Conservation (phyloP, 805 yeast genomes). For the Helenozyma baotianmanensis region DNA sequence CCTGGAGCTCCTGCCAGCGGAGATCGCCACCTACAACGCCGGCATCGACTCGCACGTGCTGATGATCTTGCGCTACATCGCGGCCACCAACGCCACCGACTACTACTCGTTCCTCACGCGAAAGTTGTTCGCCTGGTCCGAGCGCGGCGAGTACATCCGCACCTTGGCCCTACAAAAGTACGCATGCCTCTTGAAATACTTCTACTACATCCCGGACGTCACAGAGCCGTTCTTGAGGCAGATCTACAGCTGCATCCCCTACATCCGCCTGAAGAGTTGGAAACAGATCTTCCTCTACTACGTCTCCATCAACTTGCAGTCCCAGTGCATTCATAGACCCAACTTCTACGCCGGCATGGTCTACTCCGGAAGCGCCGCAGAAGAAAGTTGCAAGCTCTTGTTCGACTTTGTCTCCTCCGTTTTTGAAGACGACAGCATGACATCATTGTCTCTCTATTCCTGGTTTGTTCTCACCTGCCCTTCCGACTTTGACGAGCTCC, state of each 20-base stretch:
- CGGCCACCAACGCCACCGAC: slow-evolving; percentile 32
- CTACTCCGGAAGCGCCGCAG: slow-evolving; percentile 20
- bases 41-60: slow-evolving; percentile 33
- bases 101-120: slow-evolving; percentile 24
- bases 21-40: slow-evolving; percentile 11
- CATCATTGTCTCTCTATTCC: slow-evolving; percentile 17
- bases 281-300: slow-evolving; percentile 31
- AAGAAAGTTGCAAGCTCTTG: slow-evolving; percentile 21
- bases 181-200: slow-evolving; percentile 30
- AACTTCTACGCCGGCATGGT: slow-evolving; percentile 28
- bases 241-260: slow-evolving; percentile 21
- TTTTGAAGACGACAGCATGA: slow-evolving; percentile 26
- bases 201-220: slow-evolving; percentile 25
- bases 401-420: slow-evolving; percentile 29
- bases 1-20: slow-evolving; percentile 2
- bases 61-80: slow-evolving; percentile 28
- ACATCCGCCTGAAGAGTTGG: slow-evolving; percentile 32
- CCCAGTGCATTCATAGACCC: slow-evolving; percentile 35
- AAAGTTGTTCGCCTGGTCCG: slow-evolving; percentile 23
- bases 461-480: slow-evolving; percentile 33
- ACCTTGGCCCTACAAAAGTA: slow-evolving; percentile 24
- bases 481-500: slow-evolving; percentile 31
- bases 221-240: slow-evolving; percentile 20
- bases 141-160: slow-evolving; percentile 25
- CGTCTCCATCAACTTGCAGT: slow-evolving; percentile 26